These are phyloP conservation scores for Dimargaris xerosporica DNA, from an alignment of 192 early-diverging fungal species.

Conservation along the genomic window DNA sequence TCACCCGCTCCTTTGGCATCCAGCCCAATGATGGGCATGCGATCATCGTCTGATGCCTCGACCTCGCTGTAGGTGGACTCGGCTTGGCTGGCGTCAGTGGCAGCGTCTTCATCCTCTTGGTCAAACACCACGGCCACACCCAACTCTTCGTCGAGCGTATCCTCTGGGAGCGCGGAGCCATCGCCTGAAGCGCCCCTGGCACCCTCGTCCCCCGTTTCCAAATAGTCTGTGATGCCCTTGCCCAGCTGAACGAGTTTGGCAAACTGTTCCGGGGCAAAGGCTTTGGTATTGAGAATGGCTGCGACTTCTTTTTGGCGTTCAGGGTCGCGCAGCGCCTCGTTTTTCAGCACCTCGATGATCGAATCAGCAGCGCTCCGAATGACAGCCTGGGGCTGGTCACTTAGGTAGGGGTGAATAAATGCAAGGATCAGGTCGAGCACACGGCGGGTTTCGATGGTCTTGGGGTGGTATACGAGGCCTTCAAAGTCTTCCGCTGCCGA, in stretches of 20 bases:
- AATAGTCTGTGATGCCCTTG: conserved; percentile 89
- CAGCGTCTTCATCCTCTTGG: conserved; percentile 76
- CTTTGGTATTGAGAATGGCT: conserved; percentile 39
- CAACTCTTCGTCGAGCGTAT: conserved; percentile 64
- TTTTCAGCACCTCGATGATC: conserved; percentile 66
- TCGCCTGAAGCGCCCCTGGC: conserved; percentile 40
- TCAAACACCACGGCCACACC: conserved; percentile 96
- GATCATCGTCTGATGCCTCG: conserved; percentile 21
- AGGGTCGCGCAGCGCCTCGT: conserved; percentile 68
- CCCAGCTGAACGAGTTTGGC: conserved; percentile 79
- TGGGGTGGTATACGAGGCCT: conserved; percentile 68
- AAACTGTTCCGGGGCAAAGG: conserved; percentile 70
- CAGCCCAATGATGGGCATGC: conserved; percentile 8
- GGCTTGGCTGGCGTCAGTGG: conserved; percentile 32
- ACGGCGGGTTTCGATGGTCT: conserved; percentile 75
- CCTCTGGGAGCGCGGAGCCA: conserved; percentile 34
- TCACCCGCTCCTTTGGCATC: conserved; percentile 22
- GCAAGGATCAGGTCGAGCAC: conserved; percentile 82
- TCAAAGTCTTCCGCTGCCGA: conserved; percentile 80
- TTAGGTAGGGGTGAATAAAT: conserved; percentile 62
- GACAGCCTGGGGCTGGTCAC: conserved; percentile 83
- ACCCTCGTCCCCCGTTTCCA: conserved; percentile 32
- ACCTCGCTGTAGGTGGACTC: conserved; percentile 38
- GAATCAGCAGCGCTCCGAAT: conserved; percentile 80
- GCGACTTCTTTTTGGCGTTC: conserved; percentile 82